These are phyloP conservation scores for Globisporangium rhizosaccharum DNA, from an alignment of 352 stramenopile species.

Conservation along the genomic window DNA sequence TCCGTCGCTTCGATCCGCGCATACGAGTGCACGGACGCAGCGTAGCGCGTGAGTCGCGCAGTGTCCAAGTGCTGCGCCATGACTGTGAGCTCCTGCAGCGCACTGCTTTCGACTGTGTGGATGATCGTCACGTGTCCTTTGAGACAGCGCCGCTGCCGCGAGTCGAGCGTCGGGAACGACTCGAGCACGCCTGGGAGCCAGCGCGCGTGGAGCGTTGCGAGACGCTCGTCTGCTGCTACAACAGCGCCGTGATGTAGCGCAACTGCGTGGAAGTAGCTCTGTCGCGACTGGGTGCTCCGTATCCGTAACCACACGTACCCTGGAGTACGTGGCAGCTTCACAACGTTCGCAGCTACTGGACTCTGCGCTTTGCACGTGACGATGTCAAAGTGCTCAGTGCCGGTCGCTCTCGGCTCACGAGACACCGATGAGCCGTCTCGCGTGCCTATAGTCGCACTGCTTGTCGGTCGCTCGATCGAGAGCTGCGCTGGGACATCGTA, in stretches of 20 bases:
- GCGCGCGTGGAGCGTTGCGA: constrained; percentile 21
- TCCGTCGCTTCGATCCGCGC: constrained; percentile 13
- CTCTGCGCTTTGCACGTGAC: constrained; percentile 12
- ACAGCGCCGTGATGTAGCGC: constrained; percentile 27
- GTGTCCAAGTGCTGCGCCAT: constrained; percentile 34
- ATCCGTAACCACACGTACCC: constrained; percentile 41
- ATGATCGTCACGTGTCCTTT: constrained; percentile 39
- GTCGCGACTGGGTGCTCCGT: constrained; percentile 5
- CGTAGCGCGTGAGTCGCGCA: constrained; percentile 35
- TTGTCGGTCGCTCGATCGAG: constrained; percentile 9
- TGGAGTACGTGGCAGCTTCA: constrained; percentile 23
- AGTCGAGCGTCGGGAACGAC: constrained; percentile 34
- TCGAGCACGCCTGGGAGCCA: constrained; percentile 53
- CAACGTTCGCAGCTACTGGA: not conserved
- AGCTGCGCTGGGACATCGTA: constrained; percentile 2
- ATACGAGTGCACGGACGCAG: constrained; percentile 44
- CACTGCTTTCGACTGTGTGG: constrained; percentile 18
- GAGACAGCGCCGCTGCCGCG: constrained; percentile 30
- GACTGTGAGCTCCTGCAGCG: constrained; percentile 31
- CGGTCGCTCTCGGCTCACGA: constrained; percentile 3
- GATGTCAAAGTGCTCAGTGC: constrained; percentile 29
- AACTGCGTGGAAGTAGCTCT: constrained; percentile 31
- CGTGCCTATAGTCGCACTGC: not conserved
- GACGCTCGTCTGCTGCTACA: not conserved
- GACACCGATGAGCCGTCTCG: not conserved